These are phyloP conservation scores for Zizania latifolia DNA, from an alignment of 176 grass and related monocot species.

Conservation along the genomic window DNA sequence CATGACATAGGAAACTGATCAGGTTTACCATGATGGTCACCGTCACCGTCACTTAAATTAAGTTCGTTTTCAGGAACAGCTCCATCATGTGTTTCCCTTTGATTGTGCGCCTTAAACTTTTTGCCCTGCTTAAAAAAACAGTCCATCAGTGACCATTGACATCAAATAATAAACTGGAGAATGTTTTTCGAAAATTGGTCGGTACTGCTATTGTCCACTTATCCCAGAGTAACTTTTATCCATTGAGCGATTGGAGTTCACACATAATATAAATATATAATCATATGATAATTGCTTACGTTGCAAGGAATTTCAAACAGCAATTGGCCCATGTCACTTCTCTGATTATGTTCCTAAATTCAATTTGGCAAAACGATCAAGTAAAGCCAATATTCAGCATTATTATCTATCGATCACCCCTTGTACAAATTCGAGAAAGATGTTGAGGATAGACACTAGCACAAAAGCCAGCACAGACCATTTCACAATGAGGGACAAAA, in stretches of 20 bases:
- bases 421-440: neutral
- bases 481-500: neutral
- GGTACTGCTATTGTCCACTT: neutral
- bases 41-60: slow-evolving; percentile 89
- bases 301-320: neutral
- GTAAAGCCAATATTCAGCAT: neutral
- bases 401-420: neutral
- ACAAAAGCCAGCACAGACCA: neutral
- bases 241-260: neutral
- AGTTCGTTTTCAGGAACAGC: slow-evolving; percentile 65
- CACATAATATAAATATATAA: slow-evolving; percentile 13
- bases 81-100: slow-evolving; percentile 60
- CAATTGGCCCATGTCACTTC: neutral
- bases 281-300: neutral
- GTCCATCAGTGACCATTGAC: neutral
- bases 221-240: neutral
- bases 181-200: neutral
- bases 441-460: neutral
- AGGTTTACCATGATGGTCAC: slow-evolving; percentile 51
- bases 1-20: slow-evolving; percentile 91
- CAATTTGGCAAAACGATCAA: neutral
- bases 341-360: neutral
- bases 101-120: slow-evolving; percentile 83
- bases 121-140: slow-evolving; percentile 49
- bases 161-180: neutral